These are phyloP conservation scores for Gnomoniopsis sp. DNA, from an alignment of 2,329 filamentous ascomycete genomes.

Conservation along the genomic window DNA sequence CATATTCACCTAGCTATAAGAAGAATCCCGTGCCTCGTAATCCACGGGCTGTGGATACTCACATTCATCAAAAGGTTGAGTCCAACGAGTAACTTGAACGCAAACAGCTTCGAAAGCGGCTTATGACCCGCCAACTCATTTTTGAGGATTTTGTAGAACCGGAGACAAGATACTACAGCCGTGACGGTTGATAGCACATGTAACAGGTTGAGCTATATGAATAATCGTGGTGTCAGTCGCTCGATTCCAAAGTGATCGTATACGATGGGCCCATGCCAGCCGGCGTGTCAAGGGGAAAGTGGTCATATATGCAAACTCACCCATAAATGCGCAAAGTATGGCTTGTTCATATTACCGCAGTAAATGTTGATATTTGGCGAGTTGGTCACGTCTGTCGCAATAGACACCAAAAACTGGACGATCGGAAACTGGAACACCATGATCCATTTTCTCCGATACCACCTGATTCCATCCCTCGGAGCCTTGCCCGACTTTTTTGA, in stretches of 20 bases:
- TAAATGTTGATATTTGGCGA: constrained; percentile 23
- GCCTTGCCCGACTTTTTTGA: constrained; percentile 23
- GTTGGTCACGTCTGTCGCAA: constrained; percentile 27
- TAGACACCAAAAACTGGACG: constrained; percentile 39
- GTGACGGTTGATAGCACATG: constrained; percentile 24
- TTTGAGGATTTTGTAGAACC: constrained; percentile 27
- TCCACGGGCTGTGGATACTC: neutral
- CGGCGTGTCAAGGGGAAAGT: too few species aligned
- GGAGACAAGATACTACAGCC: constrained; percentile 24
- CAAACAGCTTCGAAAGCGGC: constrained; percentile 28
- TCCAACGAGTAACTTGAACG: constrained; percentile 32
- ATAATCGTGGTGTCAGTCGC: neutral
- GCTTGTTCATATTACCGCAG: constrained; percentile 26
- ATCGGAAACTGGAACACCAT: constrained; percentile 38
- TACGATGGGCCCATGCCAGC: too few species aligned
- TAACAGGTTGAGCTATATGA: constrained; percentile 24
- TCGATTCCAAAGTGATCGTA: too few species aligned
- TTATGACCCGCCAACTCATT: constrained; percentile 25
- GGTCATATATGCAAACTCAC: constrained; percentile 10
- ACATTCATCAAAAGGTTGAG: constrained; percentile 28
- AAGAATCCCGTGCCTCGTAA: neutral
- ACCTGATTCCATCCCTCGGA: constrained; percentile 27
- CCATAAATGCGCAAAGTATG: constrained; percentile 29
- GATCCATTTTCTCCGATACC: constrained; percentile 32
- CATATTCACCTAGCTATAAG: neutral